These are phyloP conservation scores for Eimeria falciformis DNA, from an alignment of 169 alveolate genomes.

Conservation along the genomic window DNA sequence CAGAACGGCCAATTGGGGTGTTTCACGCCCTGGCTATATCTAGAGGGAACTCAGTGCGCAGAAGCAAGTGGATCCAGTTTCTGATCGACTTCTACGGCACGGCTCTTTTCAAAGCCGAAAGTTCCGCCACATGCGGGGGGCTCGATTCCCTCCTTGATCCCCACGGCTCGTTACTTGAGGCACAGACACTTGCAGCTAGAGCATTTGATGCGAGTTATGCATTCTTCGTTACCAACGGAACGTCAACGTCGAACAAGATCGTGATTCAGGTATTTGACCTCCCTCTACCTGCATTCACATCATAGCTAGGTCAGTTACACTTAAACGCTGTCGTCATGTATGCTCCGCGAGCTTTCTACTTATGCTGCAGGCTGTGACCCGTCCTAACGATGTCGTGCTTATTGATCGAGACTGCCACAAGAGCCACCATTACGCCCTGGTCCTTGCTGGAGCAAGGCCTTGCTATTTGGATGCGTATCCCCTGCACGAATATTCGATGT, in stretches of 20 bases:
- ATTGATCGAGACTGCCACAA: slow-evolving; percentile 86
- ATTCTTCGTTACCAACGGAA: slow-evolving; percentile 85
- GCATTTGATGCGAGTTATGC: slow-evolving; percentile 82
- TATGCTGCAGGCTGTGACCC: slow-evolving; percentile 83
- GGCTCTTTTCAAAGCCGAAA: slow-evolving; percentile 84
- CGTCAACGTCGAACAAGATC: slow-evolving; percentile 84
- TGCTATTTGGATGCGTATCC: slow-evolving; percentile 85
- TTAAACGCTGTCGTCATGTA: neutral
- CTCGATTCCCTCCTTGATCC: slow-evolving; percentile 84
- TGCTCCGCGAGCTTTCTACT: too few species aligned
- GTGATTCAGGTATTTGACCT: slow-evolving; percentile 47
- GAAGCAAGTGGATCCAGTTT: slow-evolving; percentile 82
- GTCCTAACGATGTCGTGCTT: slow-evolving; percentile 83
- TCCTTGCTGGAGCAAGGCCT: slow-evolving; percentile 81
- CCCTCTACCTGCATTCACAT: too few species aligned
- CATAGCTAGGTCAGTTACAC: too few species aligned
- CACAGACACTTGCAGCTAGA: slow-evolving; percentile 84
- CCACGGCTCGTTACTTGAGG: slow-evolving; percentile 84
- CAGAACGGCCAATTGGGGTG: slow-evolving; percentile 85
- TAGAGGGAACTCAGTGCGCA: slow-evolving; percentile 81
- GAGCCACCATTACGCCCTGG: slow-evolving; percentile 84
- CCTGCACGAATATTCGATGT: slow-evolving; percentile 81
- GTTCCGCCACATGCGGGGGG: slow-evolving; percentile 86
- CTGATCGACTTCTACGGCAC: slow-evolving; percentile 84
- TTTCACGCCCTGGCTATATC: slow-evolving; percentile 86